phyloP scores from a whole-genome alignment of 108 stramenopile genomes.

The Chaetoceros muelleri region DNA sequence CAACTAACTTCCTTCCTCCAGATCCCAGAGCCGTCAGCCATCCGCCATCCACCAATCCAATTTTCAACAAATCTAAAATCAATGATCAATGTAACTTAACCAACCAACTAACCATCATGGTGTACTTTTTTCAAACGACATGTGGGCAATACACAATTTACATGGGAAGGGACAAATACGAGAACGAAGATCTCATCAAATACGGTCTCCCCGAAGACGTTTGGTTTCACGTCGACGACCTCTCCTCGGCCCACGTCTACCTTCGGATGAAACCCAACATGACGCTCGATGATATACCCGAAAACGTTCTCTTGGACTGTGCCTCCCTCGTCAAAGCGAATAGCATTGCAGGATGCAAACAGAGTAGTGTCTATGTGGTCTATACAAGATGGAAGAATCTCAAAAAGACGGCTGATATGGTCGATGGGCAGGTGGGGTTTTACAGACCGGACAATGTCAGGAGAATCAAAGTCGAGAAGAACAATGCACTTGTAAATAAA shows the following conservation, averaged over 20 bases:
- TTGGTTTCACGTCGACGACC: constrained; percentile 95
- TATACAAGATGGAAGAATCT: constrained; percentile 83
- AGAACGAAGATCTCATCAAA: constrained; percentile 98
- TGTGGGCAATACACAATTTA: constrained; percentile 70
- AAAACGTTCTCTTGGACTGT: constrained; percentile 61
- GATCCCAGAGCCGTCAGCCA: too few relatives aligned
- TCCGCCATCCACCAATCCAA: too few relatives aligned
- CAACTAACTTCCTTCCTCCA: too few relatives aligned
- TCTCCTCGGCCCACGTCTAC: constrained; percentile 97
- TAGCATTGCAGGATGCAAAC: constrained; percentile 73
- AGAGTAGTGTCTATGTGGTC: constrained; percentile 55
- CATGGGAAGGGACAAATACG: constrained; percentile 88
- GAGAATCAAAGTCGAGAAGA: constrained; percentile 55
- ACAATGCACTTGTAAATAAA: constrained; percentile 53
- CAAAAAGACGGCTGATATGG: constrained; percentile 66
- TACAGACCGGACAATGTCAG: constrained; percentile 84
- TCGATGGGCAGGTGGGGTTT: constrained; percentile 68
- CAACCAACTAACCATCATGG: too few relatives aligned
- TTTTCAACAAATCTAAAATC: too few relatives aligned
- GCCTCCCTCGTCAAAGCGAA: constrained; percentile 72
- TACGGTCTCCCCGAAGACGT: constrained; percentile 75
- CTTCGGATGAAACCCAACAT: constrained; percentile 83
- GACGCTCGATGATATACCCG: constrained; percentile 77
- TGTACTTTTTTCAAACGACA: constrained; percentile 58
- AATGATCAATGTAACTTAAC: too few relatives aligned